Conservation (phyloP, 257 asterid genomes). For the Euphrasia confusa region DNA sequence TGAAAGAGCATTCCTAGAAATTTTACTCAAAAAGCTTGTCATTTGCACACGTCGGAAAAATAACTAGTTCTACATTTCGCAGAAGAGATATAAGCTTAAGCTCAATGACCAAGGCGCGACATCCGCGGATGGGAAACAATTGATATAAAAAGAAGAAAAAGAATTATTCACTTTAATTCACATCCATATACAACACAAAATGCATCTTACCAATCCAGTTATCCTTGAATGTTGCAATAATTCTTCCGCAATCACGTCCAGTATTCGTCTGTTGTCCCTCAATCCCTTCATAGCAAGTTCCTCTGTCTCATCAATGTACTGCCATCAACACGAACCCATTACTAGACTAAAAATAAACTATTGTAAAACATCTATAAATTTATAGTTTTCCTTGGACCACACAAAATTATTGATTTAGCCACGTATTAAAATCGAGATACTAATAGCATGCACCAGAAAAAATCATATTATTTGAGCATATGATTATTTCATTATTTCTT, state of each 20-base stretch:
- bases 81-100: not conserved
- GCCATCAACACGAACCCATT: conserved; percentile 26
- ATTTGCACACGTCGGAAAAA: no score
- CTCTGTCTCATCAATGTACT: conserved; percentile 95
- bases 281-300: conserved; percentile 91
- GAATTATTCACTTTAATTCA: not conserved
- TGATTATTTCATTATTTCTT: no score
- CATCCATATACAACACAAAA: conserved; percentile 1
- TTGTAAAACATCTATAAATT: no score
- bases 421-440: no score
- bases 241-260: conserved; percentile 61
- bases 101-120: not conserved
- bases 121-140: not conserved
- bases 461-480: not conserved
- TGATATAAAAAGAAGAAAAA: not conserved
- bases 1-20: no score
- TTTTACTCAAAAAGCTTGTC: no score
- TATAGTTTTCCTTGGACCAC: no score
- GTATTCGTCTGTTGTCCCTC: conserved; percentile 68
- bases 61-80: not conserved
- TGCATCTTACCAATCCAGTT: conserved; percentile 75
- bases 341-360: conserved; percentile 4
- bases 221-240: conserved; percentile 72
- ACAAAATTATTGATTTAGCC: no score
- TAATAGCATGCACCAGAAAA: not conserved